phyloP scores from a whole-genome alignment of 2,329 filamentous ascomycete genomes.

The Pseudogymnoascus sp. region DNA sequence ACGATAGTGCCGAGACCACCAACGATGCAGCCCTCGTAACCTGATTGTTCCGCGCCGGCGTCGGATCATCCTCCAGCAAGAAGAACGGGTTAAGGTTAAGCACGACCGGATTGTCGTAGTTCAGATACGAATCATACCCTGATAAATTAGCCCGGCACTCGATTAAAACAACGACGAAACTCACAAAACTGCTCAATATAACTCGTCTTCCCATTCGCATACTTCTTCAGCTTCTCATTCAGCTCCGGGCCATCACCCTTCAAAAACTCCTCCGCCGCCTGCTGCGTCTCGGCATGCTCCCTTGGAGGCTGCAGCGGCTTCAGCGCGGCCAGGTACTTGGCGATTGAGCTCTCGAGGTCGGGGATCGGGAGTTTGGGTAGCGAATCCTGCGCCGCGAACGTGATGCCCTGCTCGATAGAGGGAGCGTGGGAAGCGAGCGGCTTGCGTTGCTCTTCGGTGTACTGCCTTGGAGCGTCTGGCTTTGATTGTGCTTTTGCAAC shows the following conservation, averaged over 20 bases:
- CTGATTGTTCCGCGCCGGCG: conserved; percentile 91
- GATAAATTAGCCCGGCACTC: conserved; percentile 11
- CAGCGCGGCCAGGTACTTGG: conserved; percentile 72
- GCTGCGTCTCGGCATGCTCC: conserved; percentile 75
- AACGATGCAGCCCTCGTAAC: conserved; percentile 90
- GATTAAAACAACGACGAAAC: conserved; percentile 30
- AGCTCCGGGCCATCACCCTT: conserved; percentile 72
- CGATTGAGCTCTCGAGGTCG: conserved; percentile 69
- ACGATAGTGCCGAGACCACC: conserved; percentile 81
- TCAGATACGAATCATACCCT: conserved; percentile 99
- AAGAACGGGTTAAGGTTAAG: conserved; percentile 98
- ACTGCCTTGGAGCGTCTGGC: conserved; percentile 21
- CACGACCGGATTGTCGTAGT: conserved; percentile 95
- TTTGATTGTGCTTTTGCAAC: conserved; percentile 3
- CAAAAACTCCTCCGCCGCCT: conserved; percentile 77
- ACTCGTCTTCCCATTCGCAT: conserved; percentile 83
- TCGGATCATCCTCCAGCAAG: conserved; percentile 92
- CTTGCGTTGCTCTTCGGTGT: conserved; percentile 38
- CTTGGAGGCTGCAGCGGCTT: conserved; percentile 72
- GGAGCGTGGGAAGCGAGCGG: conserved; percentile 40
- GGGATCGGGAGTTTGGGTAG: conserved; percentile 91
- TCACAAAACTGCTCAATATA: conserved; percentile 98
- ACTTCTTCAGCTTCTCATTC: conserved; percentile 83
- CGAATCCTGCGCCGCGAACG: conserved; percentile 81
- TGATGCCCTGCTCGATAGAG: conserved; percentile 59